These are phyloP conservation scores for Strigomonas oncopelti DNA, from an alignment of 208 protist genomes.

Conservation along the genomic window DNA sequence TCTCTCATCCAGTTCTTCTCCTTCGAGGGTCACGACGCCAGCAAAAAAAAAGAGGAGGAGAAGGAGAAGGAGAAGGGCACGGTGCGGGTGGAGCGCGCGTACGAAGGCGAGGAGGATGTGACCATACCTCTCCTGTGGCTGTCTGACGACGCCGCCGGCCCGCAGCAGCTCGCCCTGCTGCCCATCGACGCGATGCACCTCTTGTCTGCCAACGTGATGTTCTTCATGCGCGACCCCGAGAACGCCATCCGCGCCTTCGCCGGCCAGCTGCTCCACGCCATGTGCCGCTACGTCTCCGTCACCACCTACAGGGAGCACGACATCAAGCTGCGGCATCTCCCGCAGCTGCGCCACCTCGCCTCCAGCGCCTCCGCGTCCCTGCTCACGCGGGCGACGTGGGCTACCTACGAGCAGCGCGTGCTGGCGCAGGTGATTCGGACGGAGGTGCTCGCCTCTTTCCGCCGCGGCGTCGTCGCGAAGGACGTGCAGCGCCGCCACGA, in stretches of 20 bases:
- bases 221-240: slow-evolving; percentile 83
- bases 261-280: slow-evolving; percentile 57
- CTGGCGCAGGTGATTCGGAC: slow-evolving; percentile 69
- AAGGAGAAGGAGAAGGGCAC: background rate
- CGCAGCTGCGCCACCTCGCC: background rate
- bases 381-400: background rate
- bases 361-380: background rate
- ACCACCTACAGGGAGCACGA: slow-evolving; percentile 10
- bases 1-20: slow-evolving; percentile 72
- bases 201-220: slow-evolving; percentile 70
- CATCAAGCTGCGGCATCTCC: background rate
- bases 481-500: slow-evolving; percentile 69
- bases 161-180: slow-evolving; percentile 40
- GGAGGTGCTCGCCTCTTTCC: slow-evolving; percentile 71
- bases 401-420: slow-evolving; percentile 30
- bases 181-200: slow-evolving; percentile 51
- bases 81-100: background rate
- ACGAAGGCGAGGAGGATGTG: background rate
- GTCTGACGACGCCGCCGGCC: background rate
- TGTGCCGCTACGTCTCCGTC: slow-evolving; percentile 69
- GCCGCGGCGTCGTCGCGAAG: slow-evolving; percentile 73
- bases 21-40: slow-evolving; percentile 60
- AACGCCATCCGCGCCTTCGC: slow-evolving; percentile 70
- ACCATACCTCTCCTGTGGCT: background rate
- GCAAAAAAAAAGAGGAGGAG: slow-evolving; percentile 5